Evolutionary conservation across 331 rosid genomes (phyloP).

Genomic region (Cydonia oblonga): DNA sequence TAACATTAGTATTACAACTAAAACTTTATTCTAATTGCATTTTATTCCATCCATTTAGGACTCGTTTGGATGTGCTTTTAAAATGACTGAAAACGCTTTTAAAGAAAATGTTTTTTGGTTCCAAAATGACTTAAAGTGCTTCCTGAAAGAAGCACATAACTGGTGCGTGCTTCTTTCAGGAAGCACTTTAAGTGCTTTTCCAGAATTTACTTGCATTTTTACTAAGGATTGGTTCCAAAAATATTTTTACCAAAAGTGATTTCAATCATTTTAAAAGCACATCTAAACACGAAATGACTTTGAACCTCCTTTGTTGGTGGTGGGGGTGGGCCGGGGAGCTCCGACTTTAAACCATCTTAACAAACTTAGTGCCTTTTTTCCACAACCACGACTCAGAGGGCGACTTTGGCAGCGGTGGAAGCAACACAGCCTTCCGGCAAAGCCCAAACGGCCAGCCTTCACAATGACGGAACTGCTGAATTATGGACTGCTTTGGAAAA

Average conservation of each 20-base stretch:
- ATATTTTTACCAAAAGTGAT: too few relatives aligned
- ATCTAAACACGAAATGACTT: neutral
- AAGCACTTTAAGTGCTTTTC: too few relatives aligned
- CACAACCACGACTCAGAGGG: slow-evolving; percentile 76
- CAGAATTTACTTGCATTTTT: too few relatives aligned
- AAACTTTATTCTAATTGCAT: neutral
- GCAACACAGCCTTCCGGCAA: slow-evolving; percentile 54
- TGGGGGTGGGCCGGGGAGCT: neutral
- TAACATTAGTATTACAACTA: neutral
- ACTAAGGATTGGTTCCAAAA: too few relatives aligned
- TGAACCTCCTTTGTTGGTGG: neutral
- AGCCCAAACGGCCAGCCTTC: slow-evolving; percentile 90
- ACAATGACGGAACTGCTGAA: slow-evolving; percentile 69
- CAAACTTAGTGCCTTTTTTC: slow-evolving; percentile 31
- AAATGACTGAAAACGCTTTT: too few relatives aligned
- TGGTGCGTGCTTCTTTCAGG: too few relatives aligned
- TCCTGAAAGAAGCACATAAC: too few relatives aligned
- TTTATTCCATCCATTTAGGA: neutral
- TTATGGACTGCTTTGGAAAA: slow-evolving; percentile 41
- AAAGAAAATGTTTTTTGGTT: too few relatives aligned
- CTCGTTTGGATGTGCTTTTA: too few relatives aligned
- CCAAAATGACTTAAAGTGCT: too few relatives aligned
- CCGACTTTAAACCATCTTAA: slow-evolving; percentile 21
- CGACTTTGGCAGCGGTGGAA: slow-evolving; percentile 78
- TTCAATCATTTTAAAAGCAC: too few relatives aligned